Conservation (phyloP, 441 rosid genomes). For the Gossypium aridum region DNA sequence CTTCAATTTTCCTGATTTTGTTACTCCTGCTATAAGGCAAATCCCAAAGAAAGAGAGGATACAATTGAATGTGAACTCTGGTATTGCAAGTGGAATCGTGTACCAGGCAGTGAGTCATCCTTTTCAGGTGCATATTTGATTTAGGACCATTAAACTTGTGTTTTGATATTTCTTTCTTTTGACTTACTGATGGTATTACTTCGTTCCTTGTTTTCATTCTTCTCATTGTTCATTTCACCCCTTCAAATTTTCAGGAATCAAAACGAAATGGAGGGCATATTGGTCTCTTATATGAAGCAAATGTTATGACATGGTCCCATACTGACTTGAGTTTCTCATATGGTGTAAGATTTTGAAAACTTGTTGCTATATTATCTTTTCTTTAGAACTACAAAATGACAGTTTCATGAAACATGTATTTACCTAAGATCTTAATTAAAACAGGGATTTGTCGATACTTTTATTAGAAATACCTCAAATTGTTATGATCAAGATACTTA, state of each 20-base stretch:
- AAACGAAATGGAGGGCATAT: slow-evolving; percentile 54
- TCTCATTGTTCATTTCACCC: background rate
- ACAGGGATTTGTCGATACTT: slow-evolving; percentile 12
- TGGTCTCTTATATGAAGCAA: slow-evolving; percentile 67
- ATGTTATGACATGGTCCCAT: slow-evolving; percentile 77
- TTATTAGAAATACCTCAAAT: slow-evolving; percentile 11
- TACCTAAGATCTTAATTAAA: background rate
- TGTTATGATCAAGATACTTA: background rate
- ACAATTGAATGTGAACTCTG: slow-evolving; percentile 58
- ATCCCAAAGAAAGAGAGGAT: slow-evolving; percentile 71
- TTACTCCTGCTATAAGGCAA: slow-evolving; percentile 75
- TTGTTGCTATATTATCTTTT: background rate
- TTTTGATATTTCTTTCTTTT: background rate
- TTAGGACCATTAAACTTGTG: background rate
- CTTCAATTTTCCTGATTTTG: slow-evolving; percentile 79
- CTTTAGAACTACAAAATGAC: background rate
- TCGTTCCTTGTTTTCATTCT: background rate
- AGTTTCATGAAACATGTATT: background rate
- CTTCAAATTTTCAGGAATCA: slow-evolving; percentile 43
- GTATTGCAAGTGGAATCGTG: slow-evolving; percentile 57
- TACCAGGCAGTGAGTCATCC: slow-evolving; percentile 79
- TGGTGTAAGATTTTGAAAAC: slow-evolving; percentile 41
- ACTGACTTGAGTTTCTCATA: slow-evolving; percentile 69
- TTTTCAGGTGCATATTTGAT: slow-evolving; percentile 52
- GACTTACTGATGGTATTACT: background rate